A percentile compares a stretch with the other conserved stretches of the same genome.
Evolutionary conservation across 163 green algal genomes (phyloP).

Genomic region (Scenedesmus sp.): DNA sequence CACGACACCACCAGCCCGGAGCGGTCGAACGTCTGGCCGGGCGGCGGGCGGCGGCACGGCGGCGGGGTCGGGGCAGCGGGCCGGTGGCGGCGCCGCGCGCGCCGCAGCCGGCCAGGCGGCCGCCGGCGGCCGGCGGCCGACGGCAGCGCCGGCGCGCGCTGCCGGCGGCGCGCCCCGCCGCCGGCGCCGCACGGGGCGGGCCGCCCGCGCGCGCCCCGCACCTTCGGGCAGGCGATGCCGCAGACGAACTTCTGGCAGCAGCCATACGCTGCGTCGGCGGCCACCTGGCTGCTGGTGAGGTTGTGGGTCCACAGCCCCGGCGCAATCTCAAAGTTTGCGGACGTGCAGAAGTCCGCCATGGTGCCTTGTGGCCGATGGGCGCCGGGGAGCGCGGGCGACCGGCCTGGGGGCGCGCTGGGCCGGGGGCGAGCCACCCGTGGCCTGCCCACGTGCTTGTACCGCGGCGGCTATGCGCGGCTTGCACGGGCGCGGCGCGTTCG

Average conservation of each 20-base stretch:
- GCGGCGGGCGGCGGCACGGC: background rate
- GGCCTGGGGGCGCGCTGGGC: no score
- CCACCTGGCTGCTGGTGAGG: slow-evolving; percentile 10
- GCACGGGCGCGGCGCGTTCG: no score
- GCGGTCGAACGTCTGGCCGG: slow-evolving; percentile 23
- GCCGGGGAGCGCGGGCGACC: no score
- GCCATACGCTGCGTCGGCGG: slow-evolving; percentile 32
- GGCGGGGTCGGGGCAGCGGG: background rate
- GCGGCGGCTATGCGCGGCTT: no score
- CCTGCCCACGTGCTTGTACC: no score
- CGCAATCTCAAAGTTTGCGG: slow-evolving; percentile 48
- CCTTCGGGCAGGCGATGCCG: slow-evolving; percentile 41
- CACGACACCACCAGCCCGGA: slow-evolving; percentile 27
- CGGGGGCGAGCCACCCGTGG: no score
- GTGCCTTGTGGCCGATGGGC: background rate
- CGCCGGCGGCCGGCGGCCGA: background rate
- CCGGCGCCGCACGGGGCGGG: no score
- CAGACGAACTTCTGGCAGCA: slow-evolving; percentile 51
- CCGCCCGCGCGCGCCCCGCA: no score
- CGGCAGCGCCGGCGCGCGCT: no score
- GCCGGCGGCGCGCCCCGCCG: no score
- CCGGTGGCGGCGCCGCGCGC: no score
- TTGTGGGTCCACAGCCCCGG: slow-evolving; percentile 48
- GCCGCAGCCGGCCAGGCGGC: no score
- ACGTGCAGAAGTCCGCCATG: slow-evolving; percentile 28